phyloP scores from a whole-genome alignment of 2,329 filamentous ascomycete genomes.

The Botryotinia globosa region DNA sequence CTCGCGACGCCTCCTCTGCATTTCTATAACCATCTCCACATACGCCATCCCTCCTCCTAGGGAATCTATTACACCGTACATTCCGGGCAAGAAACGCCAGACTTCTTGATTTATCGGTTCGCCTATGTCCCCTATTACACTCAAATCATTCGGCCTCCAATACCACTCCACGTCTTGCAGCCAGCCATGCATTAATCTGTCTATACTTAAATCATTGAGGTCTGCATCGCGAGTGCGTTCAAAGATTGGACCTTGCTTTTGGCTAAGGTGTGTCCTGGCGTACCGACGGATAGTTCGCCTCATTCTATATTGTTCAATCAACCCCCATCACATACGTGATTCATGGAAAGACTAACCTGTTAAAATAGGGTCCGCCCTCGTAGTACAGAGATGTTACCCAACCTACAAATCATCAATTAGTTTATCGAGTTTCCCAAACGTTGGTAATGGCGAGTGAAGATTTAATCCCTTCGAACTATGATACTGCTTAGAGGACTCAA shows the following conservation, averaged over 20 bases:
- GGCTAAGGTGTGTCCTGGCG: background rate
- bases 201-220: background rate
- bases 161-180: background rate
- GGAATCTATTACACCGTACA: background rate
- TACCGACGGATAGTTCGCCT: background rate
- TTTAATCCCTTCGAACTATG: background rate
- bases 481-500: background rate
- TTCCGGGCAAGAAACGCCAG: background rate
- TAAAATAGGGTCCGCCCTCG: background rate
- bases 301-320: background rate
- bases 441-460: background rate
- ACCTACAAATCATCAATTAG: background rate
- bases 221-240: background rate
- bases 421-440: background rate
- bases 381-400: background rate
- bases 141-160: background rate
- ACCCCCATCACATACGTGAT: background rate
- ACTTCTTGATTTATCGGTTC: background rate
- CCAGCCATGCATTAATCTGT: background rate
- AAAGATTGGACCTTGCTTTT: background rate
- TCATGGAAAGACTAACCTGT: background rate
- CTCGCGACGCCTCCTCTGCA: background rate
- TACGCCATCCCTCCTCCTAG: background rate
- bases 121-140: background rate
- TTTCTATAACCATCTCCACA: background rate